A percentile compares a stretch with the other conserved stretches of the same genome.
phyloP scores from a whole-genome alignment of 495 filamentous ascomycete species.

The Parathielavia appendiculata region DNA sequence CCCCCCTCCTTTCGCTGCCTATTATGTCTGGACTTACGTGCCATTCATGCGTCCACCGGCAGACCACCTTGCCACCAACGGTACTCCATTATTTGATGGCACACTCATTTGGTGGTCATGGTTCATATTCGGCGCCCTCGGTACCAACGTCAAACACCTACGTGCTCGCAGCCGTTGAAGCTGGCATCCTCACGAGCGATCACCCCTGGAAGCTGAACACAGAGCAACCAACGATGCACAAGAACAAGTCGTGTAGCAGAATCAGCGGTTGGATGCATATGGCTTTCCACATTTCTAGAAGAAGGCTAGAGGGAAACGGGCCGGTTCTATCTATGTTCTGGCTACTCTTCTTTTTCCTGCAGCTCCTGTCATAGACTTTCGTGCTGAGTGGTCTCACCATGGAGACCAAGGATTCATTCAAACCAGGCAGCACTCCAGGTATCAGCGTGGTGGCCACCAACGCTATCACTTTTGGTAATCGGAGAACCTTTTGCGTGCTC shows the following conservation, averaged over 20 bases:
- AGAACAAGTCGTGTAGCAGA: not conserved
- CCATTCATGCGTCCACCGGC: not conserved
- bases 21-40: not conserved
- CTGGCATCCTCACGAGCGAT: not conserved
- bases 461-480: not conserved
- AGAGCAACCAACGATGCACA: not conserved
- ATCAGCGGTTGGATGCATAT: not conserved
- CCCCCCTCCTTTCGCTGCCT: not conserved
- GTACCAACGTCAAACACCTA: not conserved
- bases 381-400: not conserved
- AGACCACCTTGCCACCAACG: not conserved
- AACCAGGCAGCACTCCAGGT: not conserved
- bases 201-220: not conserved
- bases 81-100: not conserved
- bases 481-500: not conserved
- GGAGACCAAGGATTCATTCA: not conserved
- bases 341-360: not conserved
- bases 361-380: not conserved
- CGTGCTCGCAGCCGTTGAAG: not conserved
- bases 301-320: not conserved
- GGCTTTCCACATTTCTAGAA: too few species aligned
- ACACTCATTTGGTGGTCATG: not conserved
- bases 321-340: not conserved
- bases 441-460: not conserved
- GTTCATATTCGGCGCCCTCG: not conserved